A percentile compares a stretch with the other conserved stretches of the same genome.
Evolutionary conservation across 106 monocot species (phyloP).

Genomic region (Hemerocallis citrina): DNA sequence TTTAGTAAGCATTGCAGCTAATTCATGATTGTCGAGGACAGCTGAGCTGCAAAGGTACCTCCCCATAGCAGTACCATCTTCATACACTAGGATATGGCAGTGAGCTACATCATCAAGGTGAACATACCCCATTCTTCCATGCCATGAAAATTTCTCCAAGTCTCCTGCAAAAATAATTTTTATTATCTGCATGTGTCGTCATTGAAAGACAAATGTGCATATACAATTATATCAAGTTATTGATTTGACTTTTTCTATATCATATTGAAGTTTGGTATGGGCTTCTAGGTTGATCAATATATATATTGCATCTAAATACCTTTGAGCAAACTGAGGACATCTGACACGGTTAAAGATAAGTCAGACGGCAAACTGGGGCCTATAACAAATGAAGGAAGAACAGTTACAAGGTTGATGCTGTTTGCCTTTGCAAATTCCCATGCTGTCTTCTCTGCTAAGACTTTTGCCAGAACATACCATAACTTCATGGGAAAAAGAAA

Average conservation of each 20-base stretch:
- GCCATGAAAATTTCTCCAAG: slow-evolving; percentile 41
- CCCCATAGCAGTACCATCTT: slow-evolving; percentile 43
- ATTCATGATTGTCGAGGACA: slow-evolving; percentile 55
- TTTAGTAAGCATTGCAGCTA: slow-evolving; percentile 27
- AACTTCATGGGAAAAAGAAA: slow-evolving; percentile 21
- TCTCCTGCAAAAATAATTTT: slow-evolving; percentile 39
- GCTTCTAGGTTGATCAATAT: too few species aligned
- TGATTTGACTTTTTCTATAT: too few species aligned
- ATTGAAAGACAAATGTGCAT: too few species aligned
- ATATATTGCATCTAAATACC: too few species aligned
- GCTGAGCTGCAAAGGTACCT: slow-evolving; percentile 75
- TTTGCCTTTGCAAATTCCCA: slow-evolving; percentile 74
- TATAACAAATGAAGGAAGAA: slow-evolving; percentile 68
- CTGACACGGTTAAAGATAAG: slow-evolving; percentile 39
- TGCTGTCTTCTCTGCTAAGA: slow-evolving; percentile 74
- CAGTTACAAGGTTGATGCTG: slow-evolving; percentile 57
- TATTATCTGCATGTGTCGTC: too few species aligned
- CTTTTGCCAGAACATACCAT: slow-evolving; percentile 69
- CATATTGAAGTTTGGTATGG: too few species aligned
- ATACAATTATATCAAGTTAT: too few species aligned
- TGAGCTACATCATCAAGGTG: slow-evolving; percentile 84
- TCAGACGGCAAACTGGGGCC: slow-evolving; percentile 51
- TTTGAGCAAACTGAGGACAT: slow-evolving; percentile 57
- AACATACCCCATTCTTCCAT: slow-evolving; percentile 89
- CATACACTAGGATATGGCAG: slow-evolving; percentile 81